A percentile compares a stretch with the other conserved stretches of the same genome.
Conservation (phyloP, 768 basidiomycete species). For the Termitomyces sp. region DNA sequence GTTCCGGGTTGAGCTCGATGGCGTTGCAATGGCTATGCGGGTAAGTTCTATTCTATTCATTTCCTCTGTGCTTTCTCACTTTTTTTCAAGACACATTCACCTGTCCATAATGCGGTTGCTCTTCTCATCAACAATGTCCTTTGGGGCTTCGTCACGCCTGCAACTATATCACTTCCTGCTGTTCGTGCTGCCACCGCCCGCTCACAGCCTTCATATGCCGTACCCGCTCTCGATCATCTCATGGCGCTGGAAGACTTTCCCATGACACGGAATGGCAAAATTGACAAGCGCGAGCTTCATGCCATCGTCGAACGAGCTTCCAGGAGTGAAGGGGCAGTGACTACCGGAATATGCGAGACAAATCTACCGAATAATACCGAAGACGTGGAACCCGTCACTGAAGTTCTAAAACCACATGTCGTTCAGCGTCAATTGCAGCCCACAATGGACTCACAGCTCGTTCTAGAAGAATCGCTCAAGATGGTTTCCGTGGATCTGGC, state of each 20-base stretch:
- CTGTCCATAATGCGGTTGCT: conserved; percentile 12
- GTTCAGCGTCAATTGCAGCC: not conserved
- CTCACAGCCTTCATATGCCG: conserved; percentile 54
- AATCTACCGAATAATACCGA: not conserved
- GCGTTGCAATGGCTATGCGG: conserved; percentile 55
- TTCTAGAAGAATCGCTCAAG: conserved; percentile 10
- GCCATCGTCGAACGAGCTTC: conserved; percentile 9
- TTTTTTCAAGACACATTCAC: not conserved
- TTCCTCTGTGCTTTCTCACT: not conserved
- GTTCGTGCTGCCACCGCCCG: conserved; percentile 14
- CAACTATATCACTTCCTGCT: conserved; percentile 7
- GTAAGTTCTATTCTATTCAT: conserved; percentile 18
- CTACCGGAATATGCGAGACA: not conserved
- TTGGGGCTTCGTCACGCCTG: conserved; percentile 16
- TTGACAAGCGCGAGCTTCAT: conserved; percentile 38
- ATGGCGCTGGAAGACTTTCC: conserved; percentile 41
- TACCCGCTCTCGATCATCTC: conserved; percentile 44
- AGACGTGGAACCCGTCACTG: not conserved
- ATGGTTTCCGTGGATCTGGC: conserved; percentile 12
- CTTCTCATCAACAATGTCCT: conserved; percentile 16
- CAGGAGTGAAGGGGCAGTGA: not conserved
- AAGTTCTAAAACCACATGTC: not conserved
- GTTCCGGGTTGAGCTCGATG: conserved; percentile 60
- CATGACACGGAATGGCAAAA: conserved; percentile 48
- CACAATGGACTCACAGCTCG: conserved; percentile 8